Evolutionary conservation across 495 filamentous ascomycete species (phyloP), one percentile per base, ranked within the genome.

Genomic region (Jackrogersella minutella): DNA sequence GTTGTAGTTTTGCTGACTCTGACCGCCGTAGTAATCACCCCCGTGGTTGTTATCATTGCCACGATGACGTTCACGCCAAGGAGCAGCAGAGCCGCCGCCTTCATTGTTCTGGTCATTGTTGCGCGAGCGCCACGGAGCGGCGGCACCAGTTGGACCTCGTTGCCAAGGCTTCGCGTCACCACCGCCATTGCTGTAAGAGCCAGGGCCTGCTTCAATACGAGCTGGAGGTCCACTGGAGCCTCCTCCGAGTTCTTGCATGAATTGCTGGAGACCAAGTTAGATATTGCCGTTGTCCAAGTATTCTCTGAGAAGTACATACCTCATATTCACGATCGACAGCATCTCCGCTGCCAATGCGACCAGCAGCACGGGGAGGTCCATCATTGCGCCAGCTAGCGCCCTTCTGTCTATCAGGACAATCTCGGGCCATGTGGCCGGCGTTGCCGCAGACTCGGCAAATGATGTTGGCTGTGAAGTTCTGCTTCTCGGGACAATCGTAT

Each of bases 391-490:
- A 97, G 74, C 91, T 92, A 24, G 87, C 86, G 73, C 95, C 95
- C 72, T 91, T 86, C 78, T 93, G 91, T 73, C 92, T 87, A 73
- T 98, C 93, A 19, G 93, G 91, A 82, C 95, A 99, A 81, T 96
- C 93, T 69, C 92, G 87, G 62, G 90, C 92, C 90, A 97, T 93
- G 72, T 97, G 92, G 1, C 92, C 92, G 58, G 92, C 92, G 70
- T 96, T 94, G 54, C 96, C 96, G 79, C 96, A 99, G 72, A 97
- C 91, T 67, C 95, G 94, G 82, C 96, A 99, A 77, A 99, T 99
- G 78, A 98, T 97, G 75, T 93, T 97, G 70, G 96, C 93, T 21
- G 96, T 98, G 79, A 90, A 98, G 77, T 99, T 99, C 74, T 91
- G 90, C 76, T 96, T 92, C 81, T 99, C 90, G 5, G 96, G 96